Evolutionary conservation across 179 eudicot species (phyloP), one percentile per base, ranked within the genome.

Genomic region (Carnegiea gigantea): DNA sequence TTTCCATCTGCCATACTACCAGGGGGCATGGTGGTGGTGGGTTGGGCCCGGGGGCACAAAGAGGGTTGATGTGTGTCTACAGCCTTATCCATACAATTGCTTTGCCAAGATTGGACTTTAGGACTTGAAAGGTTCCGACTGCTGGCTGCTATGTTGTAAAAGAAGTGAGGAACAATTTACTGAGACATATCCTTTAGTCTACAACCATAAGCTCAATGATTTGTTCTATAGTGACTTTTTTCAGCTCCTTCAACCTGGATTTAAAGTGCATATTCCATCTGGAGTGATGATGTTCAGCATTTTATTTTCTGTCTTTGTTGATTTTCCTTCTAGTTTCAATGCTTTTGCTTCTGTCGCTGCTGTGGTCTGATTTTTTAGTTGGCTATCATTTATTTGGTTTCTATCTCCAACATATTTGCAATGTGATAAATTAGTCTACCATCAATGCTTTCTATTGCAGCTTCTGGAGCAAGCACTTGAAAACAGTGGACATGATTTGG

Each of bases 381-480:
- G 14, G 14, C 21, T 28, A 14, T 15, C 14, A 54, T 13, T 54
- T 17, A 14, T 28, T 54, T 28, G 72, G 21, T 28, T 23, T 67
- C 30, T 67, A 26, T 23, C 5, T 28, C 21, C 14, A 7, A 36
- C 13, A 38, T 73, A 43, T 71, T 3, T 38, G 43, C 30, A 28
- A 28, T 28, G 30, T 28, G 30, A 28, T 28, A 28, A 28, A 28
- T 28, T 28, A 28, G 30, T 28, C 30, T 28, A 28, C 30, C 30
- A 28, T 28, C 0, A 28, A 28, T 28, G 30, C 30, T 28, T 28
- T 0, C 68, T 78, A 14, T 12, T 73, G 80, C 84, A 88, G 91
- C 85, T 88, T 77, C 79, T 88, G 75, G 91, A 88, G 82, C 87
- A 83, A 85, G 88, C 87, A 36, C 83, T 88, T 74, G 89, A 86